Base-by-base conservation (phyloP, 2,329 filamentous ascomycete species). In the Metarhizium humberi region DNA sequence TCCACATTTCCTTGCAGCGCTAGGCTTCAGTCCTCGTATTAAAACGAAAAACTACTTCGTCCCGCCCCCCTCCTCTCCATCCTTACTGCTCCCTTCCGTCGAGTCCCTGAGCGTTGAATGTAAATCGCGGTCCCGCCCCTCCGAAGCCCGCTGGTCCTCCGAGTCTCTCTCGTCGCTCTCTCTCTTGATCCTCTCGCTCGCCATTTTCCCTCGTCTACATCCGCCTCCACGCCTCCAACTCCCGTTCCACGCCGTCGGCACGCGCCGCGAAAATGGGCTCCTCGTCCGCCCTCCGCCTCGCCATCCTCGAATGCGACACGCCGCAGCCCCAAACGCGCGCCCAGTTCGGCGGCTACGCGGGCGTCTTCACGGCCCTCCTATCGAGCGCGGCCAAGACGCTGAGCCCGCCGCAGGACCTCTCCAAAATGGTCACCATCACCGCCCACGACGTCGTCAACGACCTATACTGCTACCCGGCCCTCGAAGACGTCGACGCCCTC, bases 261-360 rank as follows among this genome's bases (percentile, higher is more conserved):
- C 7, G 20, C 45, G 20, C 25, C 20, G 38, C 45, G n/a, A 48
- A 48, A 29, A 48, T 48, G 45, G 25, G 25, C 25, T 30, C 45
- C 45, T 30, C 45, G 20, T 29, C 45, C 45, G 25, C 81, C 34
- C 73, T 92, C 61, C 86, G 88, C 55, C 86, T 96, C 71, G 91
- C 92, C 50, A 80, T 97, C 62, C 84, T 97, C 62, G 90, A 96
- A 77, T 87, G 88, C 75, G 92, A 96, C 72, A 88, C 82, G 1
- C 90, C 90, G 1, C 76, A 87, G 51, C 79, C 83, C 1, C 71
- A 79, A 47, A 81, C 86, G 42, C 74, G 80, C 54, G 78, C 78
- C 55, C 82, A 82, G 63, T 91, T 87, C 70, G 81, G 83, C 52
- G 78, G 78, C 57, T 96, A 96, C 72, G 82, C 84, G 58, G 85